Conservation (phyloP, 345 rosid species). For the Ceriops decandra region DNA sequence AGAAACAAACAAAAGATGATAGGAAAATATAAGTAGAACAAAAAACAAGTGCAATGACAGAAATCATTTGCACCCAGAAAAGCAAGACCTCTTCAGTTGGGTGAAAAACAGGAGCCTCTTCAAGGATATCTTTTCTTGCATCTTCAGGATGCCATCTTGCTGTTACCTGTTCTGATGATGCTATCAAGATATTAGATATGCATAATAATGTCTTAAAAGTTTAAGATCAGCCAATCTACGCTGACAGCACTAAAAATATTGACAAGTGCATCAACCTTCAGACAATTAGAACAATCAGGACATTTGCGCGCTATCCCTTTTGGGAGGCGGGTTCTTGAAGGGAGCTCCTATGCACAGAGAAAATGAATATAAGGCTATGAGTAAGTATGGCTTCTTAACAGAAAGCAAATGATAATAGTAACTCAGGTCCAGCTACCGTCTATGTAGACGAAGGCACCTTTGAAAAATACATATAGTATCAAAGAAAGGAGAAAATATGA, state of each 20-base stretch:
- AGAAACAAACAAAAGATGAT: constrained; percentile 14
- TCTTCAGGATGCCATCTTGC: constrained; percentile 33
- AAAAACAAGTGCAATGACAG: constrained; percentile 17
- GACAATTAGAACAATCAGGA: constrained; percentile 24
- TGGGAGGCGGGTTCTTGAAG: constrained; percentile 23
- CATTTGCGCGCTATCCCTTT: constrained; percentile 26
- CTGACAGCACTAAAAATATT: background rate
- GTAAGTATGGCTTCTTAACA: background rate
- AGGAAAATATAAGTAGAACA: constrained; percentile 10
- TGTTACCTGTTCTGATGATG: constrained; percentile 30
- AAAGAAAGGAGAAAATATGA: background rate
- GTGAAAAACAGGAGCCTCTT: constrained; percentile 58
- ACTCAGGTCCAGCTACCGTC: background rate
- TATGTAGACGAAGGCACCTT: too few relatives aligned
- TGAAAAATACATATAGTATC: too few relatives aligned
- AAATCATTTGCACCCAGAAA: constrained; percentile 15
- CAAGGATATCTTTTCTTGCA: constrained; percentile 34
- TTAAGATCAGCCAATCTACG: background rate
- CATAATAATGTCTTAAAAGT: background rate
- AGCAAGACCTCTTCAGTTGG: constrained; percentile 62
- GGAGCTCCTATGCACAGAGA: constrained; percentile 18
- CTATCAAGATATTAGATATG: constrained; percentile 16
- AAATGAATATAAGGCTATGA: background rate
- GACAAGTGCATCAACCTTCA: constrained; percentile 24
- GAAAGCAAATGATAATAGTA: background rate